Evolutionary conservation across 768 basidiomycete genomes (phyloP), one percentile per base, ranked within the genome.

Genomic region (Macrolepiota albuminosa): DNA sequence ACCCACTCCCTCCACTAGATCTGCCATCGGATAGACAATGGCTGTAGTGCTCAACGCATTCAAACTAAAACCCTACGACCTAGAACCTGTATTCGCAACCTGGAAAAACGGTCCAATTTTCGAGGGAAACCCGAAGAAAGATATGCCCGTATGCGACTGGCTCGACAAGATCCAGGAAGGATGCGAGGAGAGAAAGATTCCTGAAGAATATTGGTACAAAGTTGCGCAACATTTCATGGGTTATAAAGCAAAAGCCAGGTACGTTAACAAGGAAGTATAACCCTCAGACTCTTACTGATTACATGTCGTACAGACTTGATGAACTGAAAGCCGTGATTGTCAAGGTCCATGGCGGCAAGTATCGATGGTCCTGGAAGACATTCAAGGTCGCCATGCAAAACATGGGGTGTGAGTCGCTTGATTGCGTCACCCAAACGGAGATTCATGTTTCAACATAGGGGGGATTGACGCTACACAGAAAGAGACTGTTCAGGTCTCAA

Each of bases 341-440:
- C 43, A 83, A 88, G 67, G 81, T 92, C 63, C 82, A 91, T 61
- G 89, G 88, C 11, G 88, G 88, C 14, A 86, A 84, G 65, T 91
- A 91, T 67, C 78, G 83, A 53, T 92, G 90, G 90, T 86, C 81
- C 62, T 92, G 90, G 90, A 89, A 90, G 75, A 88, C 84, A 65
- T 92, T 87, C 75, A 85, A 81, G 72, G 77, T 88, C 56, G 90
- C 89, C 4, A 86, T 92, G 83, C 74, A 79, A 60, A 91, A 84
- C 70, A 88, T 92, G 88, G 87, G 89, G 48, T 91, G 90, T 91
- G 66, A 70, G 90, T 80, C 43, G 34, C 34, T 45, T 61, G 61
- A 33, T 45, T 45, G 29, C 49, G 51, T 36, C 13, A n/a, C n/a
- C 36, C 7, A 11, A 48, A 46, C 8, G 46, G 7, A 34, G 4